These are phyloP conservation scores for Chenopodium formosanum DNA, from an alignment of 148 eudicot genomes.

Conservation along the genomic window DNA sequence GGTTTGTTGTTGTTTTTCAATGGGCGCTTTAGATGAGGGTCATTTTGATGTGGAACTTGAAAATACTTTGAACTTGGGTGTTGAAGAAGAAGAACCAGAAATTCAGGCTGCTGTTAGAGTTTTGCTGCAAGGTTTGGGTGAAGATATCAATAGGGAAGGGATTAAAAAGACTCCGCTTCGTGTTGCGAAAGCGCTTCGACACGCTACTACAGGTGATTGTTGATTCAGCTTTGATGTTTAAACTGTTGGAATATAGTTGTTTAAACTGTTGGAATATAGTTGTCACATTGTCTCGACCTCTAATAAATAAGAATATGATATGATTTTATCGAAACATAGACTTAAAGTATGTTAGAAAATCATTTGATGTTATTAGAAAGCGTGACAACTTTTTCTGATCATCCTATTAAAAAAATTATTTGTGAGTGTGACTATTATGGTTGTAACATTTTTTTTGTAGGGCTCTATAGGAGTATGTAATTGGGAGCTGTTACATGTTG, in stretches of 20 bases:
- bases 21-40: conserved; percentile 89
- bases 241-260: background rate
- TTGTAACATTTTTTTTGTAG: background rate
- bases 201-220: conserved; percentile 76
- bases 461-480: no score
- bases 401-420: no score
- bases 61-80: conserved; percentile 43
- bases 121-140: conserved; percentile 79
- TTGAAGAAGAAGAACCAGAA: conserved; percentile 37
- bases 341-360: no score
- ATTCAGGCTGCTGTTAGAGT: conserved; percentile 83
- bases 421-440: background rate
- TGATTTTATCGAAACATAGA: background rate
- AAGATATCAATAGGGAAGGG: conserved; percentile 88
- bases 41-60: conserved; percentile 52
- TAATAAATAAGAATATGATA: background rate
- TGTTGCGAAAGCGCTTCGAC: conserved; percentile 82
- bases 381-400: no score
- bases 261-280: background rate
- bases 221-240: background rate
- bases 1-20: conserved; percentile 37
- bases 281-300: no score
- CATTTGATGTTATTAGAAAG: no score
- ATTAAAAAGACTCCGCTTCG: conserved; percentile 77
- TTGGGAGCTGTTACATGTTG: no score